phyloP scores from a whole-genome alignment of 1,139 yeast species.

The Geotrichum fermentans region DNA sequence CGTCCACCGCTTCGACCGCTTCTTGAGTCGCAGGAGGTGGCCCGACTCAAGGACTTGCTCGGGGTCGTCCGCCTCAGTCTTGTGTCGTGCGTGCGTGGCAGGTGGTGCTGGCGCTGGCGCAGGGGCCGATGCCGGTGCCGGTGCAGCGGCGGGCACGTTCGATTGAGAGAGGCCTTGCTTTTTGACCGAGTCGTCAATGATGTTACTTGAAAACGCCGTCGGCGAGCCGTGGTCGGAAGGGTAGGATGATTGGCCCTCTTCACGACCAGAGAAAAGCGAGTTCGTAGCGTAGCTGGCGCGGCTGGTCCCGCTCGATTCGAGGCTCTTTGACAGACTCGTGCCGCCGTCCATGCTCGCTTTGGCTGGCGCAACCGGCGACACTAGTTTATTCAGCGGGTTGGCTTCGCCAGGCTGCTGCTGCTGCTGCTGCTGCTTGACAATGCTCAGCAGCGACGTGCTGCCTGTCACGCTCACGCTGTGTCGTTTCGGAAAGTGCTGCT shows the following conservation, averaged over 20 bases:
- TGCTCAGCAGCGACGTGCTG: neutral
- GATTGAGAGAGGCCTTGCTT: too few species aligned
- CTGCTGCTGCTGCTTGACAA: neutral
- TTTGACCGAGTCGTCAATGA: too few species aligned
- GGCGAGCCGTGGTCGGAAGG: constrained; percentile 8
- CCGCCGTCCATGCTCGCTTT: neutral
- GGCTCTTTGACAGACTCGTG: neutral
- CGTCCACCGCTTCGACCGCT: constrained; percentile 49
- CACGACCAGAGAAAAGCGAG: constrained; percentile 3
- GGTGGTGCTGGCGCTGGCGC: too few species aligned
- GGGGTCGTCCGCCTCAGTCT: neutral
- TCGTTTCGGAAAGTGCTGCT: constrained; percentile 2
- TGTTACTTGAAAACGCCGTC: neutral
- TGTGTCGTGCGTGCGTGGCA: too few species aligned
- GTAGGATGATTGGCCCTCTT: constrained; percentile 3
- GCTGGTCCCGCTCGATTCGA: neutral
- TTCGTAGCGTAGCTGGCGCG: neutral
- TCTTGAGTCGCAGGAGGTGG: constrained; percentile 41
- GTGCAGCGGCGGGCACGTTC: too few species aligned
- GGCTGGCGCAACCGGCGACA: neutral
- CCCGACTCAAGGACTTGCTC: constrained; percentile 37
- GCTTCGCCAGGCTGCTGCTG: too few species aligned
- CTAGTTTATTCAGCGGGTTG: neutral
- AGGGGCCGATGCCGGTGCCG: too few species aligned
- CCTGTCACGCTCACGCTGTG: constrained; percentile 6